Percentiles rank a stretch among this genome's conserved stretches.
Conservation (phyloP, 192 early-diverging fungal genomes). For the Lunasporangiospora selenospora region DNA sequence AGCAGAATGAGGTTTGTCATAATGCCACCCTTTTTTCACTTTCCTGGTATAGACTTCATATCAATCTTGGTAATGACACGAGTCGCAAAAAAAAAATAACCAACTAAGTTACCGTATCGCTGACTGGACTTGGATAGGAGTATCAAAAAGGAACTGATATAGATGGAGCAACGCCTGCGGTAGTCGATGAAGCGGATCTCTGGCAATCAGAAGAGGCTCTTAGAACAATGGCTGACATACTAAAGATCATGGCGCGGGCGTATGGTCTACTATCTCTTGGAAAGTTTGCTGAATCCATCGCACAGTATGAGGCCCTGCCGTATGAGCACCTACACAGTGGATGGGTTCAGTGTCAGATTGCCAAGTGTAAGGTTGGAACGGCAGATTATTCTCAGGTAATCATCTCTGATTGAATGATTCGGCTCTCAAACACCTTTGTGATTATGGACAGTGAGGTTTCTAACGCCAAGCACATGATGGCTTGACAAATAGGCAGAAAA, state of each 20-base stretch:
- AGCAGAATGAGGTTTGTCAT: no score
- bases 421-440: no score
- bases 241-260: conserved; percentile 20
- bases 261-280: conserved; percentile 33
- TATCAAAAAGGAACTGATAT: no score
- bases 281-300: conserved; percentile 32
- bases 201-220: conserved; percentile 12
- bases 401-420: background rate
- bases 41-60: no score
- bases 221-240: conserved; percentile 9
- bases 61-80: no score
- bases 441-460: no score
- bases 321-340: conserved; percentile 32
- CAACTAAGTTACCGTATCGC: no score
- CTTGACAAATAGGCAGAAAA: conserved; percentile 60
- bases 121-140: no score
- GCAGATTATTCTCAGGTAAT: conserved; percentile 48
- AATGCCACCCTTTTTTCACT: no score
- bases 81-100: no score
- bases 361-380: conserved; percentile 49
- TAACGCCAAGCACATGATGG: no score
- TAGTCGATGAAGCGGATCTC: conserved; percentile 5
- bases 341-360: conserved; percentile 51
- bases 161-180: background rate
- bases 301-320: conserved; percentile 27